Evolutionary conservation across 352 stramenopile genomes (phyloP).

Genomic region (Halophytophthora polymorphica): DNA sequence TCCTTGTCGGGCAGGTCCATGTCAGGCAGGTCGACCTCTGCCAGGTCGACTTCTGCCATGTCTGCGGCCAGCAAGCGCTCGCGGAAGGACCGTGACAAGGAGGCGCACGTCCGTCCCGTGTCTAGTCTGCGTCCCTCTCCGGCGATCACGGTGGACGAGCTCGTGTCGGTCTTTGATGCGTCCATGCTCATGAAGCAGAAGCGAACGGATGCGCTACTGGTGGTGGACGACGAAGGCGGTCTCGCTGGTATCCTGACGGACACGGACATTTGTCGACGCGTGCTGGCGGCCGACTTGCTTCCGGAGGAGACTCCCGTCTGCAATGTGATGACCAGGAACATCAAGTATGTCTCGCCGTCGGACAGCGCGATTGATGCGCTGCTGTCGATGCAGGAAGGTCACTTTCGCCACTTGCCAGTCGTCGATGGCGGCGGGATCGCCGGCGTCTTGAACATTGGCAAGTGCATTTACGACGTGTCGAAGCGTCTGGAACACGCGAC

Average conservation of each 20-base stretch:
- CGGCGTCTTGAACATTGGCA: conserved; percentile 97
- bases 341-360: conserved; percentile 92
- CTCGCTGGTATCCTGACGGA: conserved; percentile 96
- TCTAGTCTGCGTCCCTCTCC: conserved; percentile 76
- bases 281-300: conserved; percentile 87
- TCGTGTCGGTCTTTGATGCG: conserved; percentile 86
- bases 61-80: conserved; percentile 66
- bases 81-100: conserved; percentile 74
- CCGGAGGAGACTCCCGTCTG: conserved; percentile 66
- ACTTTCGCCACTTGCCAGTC: conserved; percentile 97
- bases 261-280: conserved; percentile 92
- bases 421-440: conserved; percentile 87
- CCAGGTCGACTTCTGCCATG: conserved; percentile 34
- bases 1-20: conserved; percentile 24
- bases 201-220: conserved; percentile 90
- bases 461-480: conserved; percentile 98
- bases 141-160: conserved; percentile 71
- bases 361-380: conserved; percentile 96
- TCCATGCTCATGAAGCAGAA: conserved; percentile 91
- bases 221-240: conserved; percentile 79
- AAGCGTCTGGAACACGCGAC: conserved; percentile 93
- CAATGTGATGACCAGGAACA: conserved; percentile 95
- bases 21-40: conserved; percentile 53
- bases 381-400: conserved; percentile 96
- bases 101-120: conserved; percentile 73